Base-by-base conservation (phyloP, 2,329 filamentous ascomycete genomes). In the Arthrobotrys entomopaga region DNA sequence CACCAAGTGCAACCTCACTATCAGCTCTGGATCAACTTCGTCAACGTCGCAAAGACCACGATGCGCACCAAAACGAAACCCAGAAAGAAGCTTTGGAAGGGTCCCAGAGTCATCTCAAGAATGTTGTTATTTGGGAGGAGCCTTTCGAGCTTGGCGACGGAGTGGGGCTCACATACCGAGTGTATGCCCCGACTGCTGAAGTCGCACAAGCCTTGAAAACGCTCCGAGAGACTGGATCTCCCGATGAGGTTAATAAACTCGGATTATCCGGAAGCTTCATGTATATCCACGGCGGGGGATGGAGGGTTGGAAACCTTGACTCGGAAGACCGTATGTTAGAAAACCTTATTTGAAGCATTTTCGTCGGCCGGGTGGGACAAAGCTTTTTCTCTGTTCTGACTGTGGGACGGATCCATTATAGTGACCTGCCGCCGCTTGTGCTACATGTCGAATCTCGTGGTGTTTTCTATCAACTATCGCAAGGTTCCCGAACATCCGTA, bases 381-480 rank as follows among this genome's bases (percentile, higher is more conserved):
- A 10, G 29, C 10, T 10, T 34, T 34, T 10, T 34, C 10, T 34
- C 29, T 34, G 7, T 34, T 34, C 29, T 34, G 10, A 34, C 6
- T 5, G 29, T 8, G 10, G 29, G 29, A 34, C 6, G 10, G 6
- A 34, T 10, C 10, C 29, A 19, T 49, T 57, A 20, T 56, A 74
- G 70, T 74, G 59, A 67, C 70, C 40, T 74, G 70, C 50, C 70
- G 70, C 13, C 70, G 70, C 19, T 15, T 74, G 63, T 74, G 63
- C 48, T 43, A 74, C 63, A 63, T 63, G n/a, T 48, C 67, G 26
- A 74, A 74, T 57, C 70, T 74, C 43, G 57, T 67, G 34, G 70
- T 74, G n/a, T 74, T 74, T 53, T 74, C 70, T 74, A 74, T 74
- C 63, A 64, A 74, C 54, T 74, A 74, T 66, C 70, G 70, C 63